Evolutionary conservation across 208 protist species (phyloP), one percentile per base, ranked within the genome.

Genomic region (Trypanosoma scelopori): DNA sequence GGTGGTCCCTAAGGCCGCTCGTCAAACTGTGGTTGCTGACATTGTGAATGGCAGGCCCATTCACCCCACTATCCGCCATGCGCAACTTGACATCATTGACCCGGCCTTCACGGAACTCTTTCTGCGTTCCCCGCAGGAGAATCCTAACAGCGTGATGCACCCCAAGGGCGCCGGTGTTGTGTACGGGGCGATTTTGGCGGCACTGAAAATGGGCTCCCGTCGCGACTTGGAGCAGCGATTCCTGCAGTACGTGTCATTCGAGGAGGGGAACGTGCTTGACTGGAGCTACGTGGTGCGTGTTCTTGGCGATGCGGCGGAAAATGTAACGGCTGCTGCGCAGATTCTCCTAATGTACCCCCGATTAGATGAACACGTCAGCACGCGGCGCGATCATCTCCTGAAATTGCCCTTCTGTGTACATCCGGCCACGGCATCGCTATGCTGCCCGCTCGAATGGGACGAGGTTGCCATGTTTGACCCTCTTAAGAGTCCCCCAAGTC

Each of bases 371-470:
- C 85, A 99, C 41, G 98, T 99, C 9, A 95, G 85, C 55, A 99
- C 96, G 53, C 74, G 79, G 12, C 68, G 98, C 12, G 98, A 99
- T 63, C 98, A 99, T 84, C 82, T 99, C 47, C 78, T 99, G 13
- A 99, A 99, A 78, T 79, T 94, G 5, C 98, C 98, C 3, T 99
- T 99, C 58, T 98, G 88, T 73, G 89, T 99, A n/a, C 98, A 99
- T 68, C 97, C 98, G 7, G 87, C 77, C 37, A 98, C 97, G 9
- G 76, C 76, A 15, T 89, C 70, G 6, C 67, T 97, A 3, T 97
- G 92, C 67, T 93, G 88, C 43, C 89, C 92, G 23, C 81, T 97
- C 25, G 71, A 83, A 65, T 92, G 85, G 87, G 67, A 79, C 5
- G 69, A 65, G n/a, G 20, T 97, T 30, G 61, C 68, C 5, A 45